Evolutionary conservation across 768 basidiomycete species (phyloP), one percentile per base, ranked within the genome.

Genomic region (Exidia glandulosa): DNA sequence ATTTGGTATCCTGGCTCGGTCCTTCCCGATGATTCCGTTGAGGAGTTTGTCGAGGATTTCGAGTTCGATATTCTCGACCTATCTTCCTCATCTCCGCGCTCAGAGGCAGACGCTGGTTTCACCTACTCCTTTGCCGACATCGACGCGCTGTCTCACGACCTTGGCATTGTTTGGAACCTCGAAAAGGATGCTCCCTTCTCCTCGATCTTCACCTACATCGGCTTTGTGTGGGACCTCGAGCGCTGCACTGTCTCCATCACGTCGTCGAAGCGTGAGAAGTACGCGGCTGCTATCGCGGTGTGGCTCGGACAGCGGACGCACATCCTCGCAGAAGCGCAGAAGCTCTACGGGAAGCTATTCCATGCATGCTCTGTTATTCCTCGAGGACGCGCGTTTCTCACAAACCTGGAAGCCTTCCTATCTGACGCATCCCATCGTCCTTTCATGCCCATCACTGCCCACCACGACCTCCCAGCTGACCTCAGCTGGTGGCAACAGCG

Each of bases 41-140:
- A 72, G 36, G 71, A 77, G 57, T 75, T 69, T 55, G 71, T 72
- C 47, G 72, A 77, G 32, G 71, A 76, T 34, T 59, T 57, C 12
- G 2, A 10, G 2, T 60, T 50, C 57, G 64, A 61, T 9, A 58
- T 70, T n/a, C 30, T 3, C 0, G 68, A 73, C 56, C 64, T 68
- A 1, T 73, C 71, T 1, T 0, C 1, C 2, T 7, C 19, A 0
- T 72, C 69, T 0, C 63, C 66, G 0, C 61, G 67, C 0, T 67
- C 63, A 0, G 2, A 13, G 0, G 54, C 63, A 16, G 72, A 75
- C 54, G 4, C 13, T 5, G 4, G 2, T 0, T 63, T 52, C 61
- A 45, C 66, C 41, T 70, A 68, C 63, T 52, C 56, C 32, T 56
- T 70, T 50, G 61, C 31, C 5, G 69, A 71, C 61, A 61, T 70